Conservation (phyloP, 768 basidiomycete species). For the Omphalotus guepiniiformis region DNA sequence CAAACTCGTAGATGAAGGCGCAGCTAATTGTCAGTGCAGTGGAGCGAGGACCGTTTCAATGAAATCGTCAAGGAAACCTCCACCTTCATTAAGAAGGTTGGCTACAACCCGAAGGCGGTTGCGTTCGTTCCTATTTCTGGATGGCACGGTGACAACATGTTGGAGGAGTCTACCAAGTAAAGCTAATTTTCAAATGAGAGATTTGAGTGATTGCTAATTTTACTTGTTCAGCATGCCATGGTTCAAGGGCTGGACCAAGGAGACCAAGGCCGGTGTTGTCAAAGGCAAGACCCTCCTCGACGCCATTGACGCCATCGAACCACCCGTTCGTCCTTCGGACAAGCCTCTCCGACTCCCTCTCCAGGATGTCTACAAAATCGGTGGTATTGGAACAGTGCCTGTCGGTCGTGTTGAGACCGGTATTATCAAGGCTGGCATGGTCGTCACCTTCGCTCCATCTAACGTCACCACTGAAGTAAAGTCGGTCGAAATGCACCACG, state of each 20-base stretch:
- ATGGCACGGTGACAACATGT: slow-evolving; percentile 99
- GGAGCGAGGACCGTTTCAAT: slow-evolving; percentile 99
- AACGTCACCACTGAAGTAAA: slow-evolving; percentile 99
- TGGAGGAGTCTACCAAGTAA: slow-evolving; percentile 95
- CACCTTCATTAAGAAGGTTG: slow-evolving; percentile 99
- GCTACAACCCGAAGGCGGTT: slow-evolving; percentile 98
- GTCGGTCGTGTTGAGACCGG: slow-evolving; percentile 99
- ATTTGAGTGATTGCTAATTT: too few relatives aligned
- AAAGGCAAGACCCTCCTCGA: slow-evolving; percentile 99
- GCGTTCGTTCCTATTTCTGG: slow-evolving; percentile 99
- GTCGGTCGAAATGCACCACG: slow-evolving; percentile 99
- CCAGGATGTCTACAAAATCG: slow-evolving; percentile 99
- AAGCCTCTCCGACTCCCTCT: slow-evolving; percentile 99
- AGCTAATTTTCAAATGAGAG: too few relatives aligned
- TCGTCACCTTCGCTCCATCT: slow-evolving; percentile 93
- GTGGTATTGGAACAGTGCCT: slow-evolving; percentile 99
- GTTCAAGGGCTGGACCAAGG: slow-evolving; percentile 99
- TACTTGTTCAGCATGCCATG: slow-evolving; percentile 78
- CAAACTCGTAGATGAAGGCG: too few relatives aligned
- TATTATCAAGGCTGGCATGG: slow-evolving; percentile 99
- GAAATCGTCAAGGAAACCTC: slow-evolving; percentile 99
- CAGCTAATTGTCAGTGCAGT: slow-evolving; percentile 57
- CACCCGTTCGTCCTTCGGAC: slow-evolving; percentile 93
- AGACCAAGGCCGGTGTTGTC: slow-evolving; percentile 85
- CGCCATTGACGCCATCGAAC: slow-evolving; percentile 99